Evolutionary conservation across 805 yeast genomes (phyloP), one percentile per base, ranked within the genome.

Genomic region (Debaryomyces maramus): DNA sequence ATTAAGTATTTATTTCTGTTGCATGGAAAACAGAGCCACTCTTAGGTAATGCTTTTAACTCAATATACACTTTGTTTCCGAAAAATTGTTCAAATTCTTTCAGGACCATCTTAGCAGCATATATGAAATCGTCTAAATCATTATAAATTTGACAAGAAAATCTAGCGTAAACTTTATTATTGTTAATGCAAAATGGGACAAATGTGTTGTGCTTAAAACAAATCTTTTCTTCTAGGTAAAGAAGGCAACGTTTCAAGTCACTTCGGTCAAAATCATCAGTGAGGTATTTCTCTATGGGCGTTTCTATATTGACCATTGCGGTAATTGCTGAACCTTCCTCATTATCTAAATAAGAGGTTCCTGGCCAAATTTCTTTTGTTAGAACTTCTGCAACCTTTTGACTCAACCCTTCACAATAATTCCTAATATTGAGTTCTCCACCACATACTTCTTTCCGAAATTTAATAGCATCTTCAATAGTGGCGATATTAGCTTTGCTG

Each of bases 91-190:
- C 27, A n/a, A 51, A 20, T 5, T 43, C 60, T 13, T 61, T 51
- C 20, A 61, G 50, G 24, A 80, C 51, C 2, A 60, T 59, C 13
- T 65, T 61, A 18, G 73, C 65, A 3, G 79, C 83, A 34, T 60
- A 56, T 21, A 63, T 62, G 53, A 69, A 82, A 48, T 83, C 89
- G 5, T 61, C 61, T 11, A 75, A 46, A 32, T 80, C 84, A 45
- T 78, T 75, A 55, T 80, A 83, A 7, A 80, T 58, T 51, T 80
- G 85, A 18, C 81, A 81, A 39, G 83, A 73, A 46, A 80, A 75
- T 45, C 91, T 70, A 20, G 51, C 47, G 16, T 45, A 46, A 19
- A 51, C 36, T 29, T 50, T 48, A 5, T 48, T 54, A 36, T 71
- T 63, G 51, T 77, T 80, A 32, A 58, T 46, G 1, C 50, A 53